phyloP scores from a whole-genome alignment of 164 flowering plant genomes.

The Litsea cubeba region DNA sequence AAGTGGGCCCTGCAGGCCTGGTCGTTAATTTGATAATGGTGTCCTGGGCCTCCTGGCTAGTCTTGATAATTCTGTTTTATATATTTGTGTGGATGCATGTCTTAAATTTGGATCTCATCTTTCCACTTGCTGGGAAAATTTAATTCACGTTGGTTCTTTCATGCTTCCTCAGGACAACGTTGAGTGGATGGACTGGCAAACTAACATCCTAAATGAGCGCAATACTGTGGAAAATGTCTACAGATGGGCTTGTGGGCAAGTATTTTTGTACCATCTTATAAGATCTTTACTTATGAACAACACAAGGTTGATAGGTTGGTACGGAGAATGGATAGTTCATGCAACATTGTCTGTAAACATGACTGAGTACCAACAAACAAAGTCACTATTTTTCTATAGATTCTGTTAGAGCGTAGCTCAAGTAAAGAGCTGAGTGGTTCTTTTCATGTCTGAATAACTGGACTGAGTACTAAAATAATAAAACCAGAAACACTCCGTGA shows the following conservation, averaged over 20 bases:
- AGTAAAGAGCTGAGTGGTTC: neutral
- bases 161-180: conserved; percentile 42
- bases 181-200: conserved; percentile 86
- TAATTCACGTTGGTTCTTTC: neutral
- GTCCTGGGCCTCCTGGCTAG: too few species aligned
- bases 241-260: conserved; percentile 95
- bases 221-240: conserved; percentile 76
- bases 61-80: too few species aligned
- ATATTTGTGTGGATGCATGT: too few species aligned
- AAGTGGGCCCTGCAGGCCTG: too few species aligned
- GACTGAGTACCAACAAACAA: neutral
- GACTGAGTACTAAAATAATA: neutral
- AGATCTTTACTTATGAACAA: neutral
- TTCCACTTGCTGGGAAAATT: too few species aligned
- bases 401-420: neutral
- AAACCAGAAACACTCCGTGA: neutral
- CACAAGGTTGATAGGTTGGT: neutral
- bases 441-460: neutral
- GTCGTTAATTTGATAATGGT: too few species aligned
- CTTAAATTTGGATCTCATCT: too few species aligned
- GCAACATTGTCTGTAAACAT: neutral
- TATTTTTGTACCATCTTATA: conserved; percentile 11
- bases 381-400: neutral
- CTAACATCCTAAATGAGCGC: conserved; percentile 67
- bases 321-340: neutral